phyloP scores from a whole-genome alignment of 2,329 filamentous ascomycete genomes.

The Cercospora citrullina region DNA sequence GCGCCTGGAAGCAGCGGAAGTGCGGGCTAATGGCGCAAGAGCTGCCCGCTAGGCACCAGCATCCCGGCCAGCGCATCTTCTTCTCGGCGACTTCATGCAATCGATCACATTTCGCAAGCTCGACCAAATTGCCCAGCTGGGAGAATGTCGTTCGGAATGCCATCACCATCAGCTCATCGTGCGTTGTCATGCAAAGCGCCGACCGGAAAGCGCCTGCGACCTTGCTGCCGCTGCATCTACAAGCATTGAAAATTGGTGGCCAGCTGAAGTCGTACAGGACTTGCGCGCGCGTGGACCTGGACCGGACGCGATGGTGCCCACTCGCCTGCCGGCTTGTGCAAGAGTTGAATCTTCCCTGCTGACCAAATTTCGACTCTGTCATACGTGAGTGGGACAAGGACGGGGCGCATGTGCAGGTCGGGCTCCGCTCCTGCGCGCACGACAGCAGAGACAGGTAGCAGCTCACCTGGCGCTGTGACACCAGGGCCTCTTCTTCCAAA shows the following conservation, averaged over 20 bases:
- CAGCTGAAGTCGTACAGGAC: neutral
- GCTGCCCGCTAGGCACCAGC: slow-evolving; percentile 2
- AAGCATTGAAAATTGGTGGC: neutral
- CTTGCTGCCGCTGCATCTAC: neutral
- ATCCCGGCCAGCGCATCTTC: neutral
- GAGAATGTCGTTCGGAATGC: neutral
- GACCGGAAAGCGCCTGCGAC: neutral
- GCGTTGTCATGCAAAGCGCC: neutral
- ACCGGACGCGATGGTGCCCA: slow-evolving; percentile 1
- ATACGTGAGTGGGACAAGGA: slow-evolving; percentile 3
- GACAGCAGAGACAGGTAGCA: slow-evolving; percentile 2
- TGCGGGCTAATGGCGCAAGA: slow-evolving; percentile 7
- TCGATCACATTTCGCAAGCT: slow-evolving; percentile 13
- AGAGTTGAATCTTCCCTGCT: slow-evolving; percentile 11
- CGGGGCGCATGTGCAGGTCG: neutral
- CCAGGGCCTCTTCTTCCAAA: slow-evolving; percentile 5
- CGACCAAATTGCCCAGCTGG: neutral
- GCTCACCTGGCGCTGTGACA: slow-evolving; percentile 3
- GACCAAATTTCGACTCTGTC: slow-evolving; percentile 7
- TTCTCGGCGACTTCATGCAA: slow-evolving; percentile 10
- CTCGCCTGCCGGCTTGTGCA: neutral
- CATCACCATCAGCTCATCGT: slow-evolving; percentile 4
- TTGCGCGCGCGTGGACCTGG: neutral
- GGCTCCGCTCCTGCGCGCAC: slow-evolving; percentile 3
- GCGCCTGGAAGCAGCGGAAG: neutral